These are phyloP conservation scores for Xerocomus amazonicus DNA, from an alignment of 1,284 basidiomycete species.

Conservation along the genomic window DNA sequence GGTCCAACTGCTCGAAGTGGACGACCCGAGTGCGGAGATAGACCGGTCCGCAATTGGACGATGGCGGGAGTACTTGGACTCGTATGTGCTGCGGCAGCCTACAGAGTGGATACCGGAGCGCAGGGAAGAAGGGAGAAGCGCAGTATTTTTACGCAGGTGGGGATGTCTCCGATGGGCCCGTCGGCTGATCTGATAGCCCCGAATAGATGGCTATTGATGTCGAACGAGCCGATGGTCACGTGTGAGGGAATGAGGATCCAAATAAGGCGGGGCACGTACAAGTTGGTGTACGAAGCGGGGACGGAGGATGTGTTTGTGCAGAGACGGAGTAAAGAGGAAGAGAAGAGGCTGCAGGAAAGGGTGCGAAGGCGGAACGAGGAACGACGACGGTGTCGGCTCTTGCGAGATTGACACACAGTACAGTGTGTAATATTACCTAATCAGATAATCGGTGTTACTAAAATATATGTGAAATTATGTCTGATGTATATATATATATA, in stretches of 20 bases:
- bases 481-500: too few relatives aligned
- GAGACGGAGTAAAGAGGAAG: slow-evolving; percentile 35
- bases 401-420: slow-evolving; percentile 21
- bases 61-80: slow-evolving; percentile 88
- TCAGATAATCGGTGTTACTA: not conserved
- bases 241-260: slow-evolving; percentile 53
- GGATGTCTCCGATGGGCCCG: slow-evolving; percentile 11
- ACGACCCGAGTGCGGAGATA: slow-evolving; percentile 73
- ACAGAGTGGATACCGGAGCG: slow-evolving; percentile 63
- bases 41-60: slow-evolving; percentile 46
- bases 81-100: slow-evolving; percentile 70
- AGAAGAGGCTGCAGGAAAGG: slow-evolving; percentile 39
- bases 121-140: slow-evolving; percentile 41
- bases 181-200: slow-evolving; percentile 27
- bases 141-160: slow-evolving; percentile 49
- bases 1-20: slow-evolving; percentile 74
- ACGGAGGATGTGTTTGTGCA: slow-evolving; percentile 52
- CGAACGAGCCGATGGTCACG: slow-evolving; percentile 25
- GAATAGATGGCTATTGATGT: slow-evolving; percentile 37
- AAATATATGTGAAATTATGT: not conserved
- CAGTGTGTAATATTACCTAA: slow-evolving; percentile 1
- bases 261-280: slow-evolving; percentile 65
- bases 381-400: slow-evolving; percentile 43
- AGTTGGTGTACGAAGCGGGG: slow-evolving; percentile 69
- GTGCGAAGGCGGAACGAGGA: slow-evolving; percentile 52